These are phyloP conservation scores for Emmonsiellopsis sp. DNA, from an alignment of 2,329 filamentous ascomycete species.

Conservation along the genomic window DNA sequence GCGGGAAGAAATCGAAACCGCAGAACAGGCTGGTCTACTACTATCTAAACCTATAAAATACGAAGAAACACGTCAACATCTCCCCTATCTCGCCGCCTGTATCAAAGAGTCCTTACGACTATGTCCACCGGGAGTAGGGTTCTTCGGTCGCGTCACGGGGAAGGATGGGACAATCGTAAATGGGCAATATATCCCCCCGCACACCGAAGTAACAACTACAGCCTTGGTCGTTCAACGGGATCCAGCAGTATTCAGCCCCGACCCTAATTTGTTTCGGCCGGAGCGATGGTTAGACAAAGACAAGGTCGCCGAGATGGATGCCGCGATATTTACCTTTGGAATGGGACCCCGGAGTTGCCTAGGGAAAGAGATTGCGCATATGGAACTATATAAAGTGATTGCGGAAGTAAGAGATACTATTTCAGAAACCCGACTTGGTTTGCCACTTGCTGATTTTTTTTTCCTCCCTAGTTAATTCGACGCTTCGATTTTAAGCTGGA, in stretches of 20 bases:
- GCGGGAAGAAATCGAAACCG: constrained; percentile 17
- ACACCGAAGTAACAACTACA: constrained; percentile 8
- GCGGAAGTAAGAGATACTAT: constrained; percentile 11
- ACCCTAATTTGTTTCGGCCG: constrained; percentile 36
- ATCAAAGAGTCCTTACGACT: constrained; percentile 26
- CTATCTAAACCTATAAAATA: constrained; percentile 11
- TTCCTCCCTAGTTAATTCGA: constrained; percentile 6
- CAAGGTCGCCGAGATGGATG: constrained; percentile 7
- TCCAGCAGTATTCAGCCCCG: constrained; percentile 34
- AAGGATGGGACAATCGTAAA: constrained; percentile 23
- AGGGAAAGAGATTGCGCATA: constrained; percentile 17
- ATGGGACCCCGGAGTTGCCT: constrained; percentile 14
- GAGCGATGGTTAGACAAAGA: constrained; percentile 38
- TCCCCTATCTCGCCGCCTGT: constrained; percentile 27
- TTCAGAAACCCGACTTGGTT: too few relatives aligned
- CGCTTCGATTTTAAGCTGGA: constrained; percentile 13
- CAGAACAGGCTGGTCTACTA: constrained; percentile 6
- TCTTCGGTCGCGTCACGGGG: constrained; percentile 21
- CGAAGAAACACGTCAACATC: constrained; percentile 18
- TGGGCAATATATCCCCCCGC: constrained; percentile 20
- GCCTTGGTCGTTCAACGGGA: constrained; percentile 29
- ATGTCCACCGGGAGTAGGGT: constrained; percentile 18
- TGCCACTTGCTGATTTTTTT: not conserved
- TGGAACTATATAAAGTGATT: constrained; percentile 16
- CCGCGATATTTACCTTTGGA: constrained; percentile 14